Percentiles rank a stretch among this genome's conserved stretches.
These are phyloP conservation scores for Fusarium coffeatum DNA, from an alignment of 2,329 filamentous ascomycete species.

Conservation along the genomic window DNA sequence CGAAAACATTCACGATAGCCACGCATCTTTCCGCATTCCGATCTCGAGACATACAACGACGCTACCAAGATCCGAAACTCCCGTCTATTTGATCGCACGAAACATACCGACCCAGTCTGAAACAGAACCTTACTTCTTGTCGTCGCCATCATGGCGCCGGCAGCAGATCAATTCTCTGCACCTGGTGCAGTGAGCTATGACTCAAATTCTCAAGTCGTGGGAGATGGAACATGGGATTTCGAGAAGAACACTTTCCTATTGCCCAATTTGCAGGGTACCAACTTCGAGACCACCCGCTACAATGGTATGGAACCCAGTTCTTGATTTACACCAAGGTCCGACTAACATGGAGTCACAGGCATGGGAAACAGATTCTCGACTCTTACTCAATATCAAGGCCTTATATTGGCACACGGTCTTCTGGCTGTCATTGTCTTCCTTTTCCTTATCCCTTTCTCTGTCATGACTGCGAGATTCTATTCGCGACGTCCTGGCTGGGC, in stretches of 20 bases:
- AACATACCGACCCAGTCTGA: constrained; percentile 34
- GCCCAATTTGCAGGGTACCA: constrained; percentile 79
- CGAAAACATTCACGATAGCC: constrained; percentile 13
- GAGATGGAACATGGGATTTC: constrained; percentile 87
- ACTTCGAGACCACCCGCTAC: constrained; percentile 85
- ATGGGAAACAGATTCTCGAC: constrained; percentile 85
- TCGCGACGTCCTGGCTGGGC: constrained; percentile 69
- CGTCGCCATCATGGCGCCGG: constrained; percentile 69
- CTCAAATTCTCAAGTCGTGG: constrained; percentile 79
- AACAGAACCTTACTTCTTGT: constrained; percentile 43
- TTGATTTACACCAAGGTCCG: background rate
- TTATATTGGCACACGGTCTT: constrained; percentile 78
- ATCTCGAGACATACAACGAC: constrained; percentile 18
- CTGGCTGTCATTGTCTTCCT: constrained; percentile 80
- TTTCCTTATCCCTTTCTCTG: constrained; percentile 77
- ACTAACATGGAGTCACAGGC: constrained; percentile 60
- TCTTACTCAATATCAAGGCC: constrained; percentile 74
- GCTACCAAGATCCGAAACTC: background rate
- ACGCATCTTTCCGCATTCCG: constrained; percentile 31
- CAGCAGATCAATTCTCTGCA: constrained; percentile 70
- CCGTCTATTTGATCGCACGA: constrained; percentile 5
- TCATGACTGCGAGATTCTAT: constrained; percentile 80
- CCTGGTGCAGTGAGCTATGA: constrained; percentile 79
- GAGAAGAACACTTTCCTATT: constrained; percentile 80
- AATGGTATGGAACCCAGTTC: constrained; percentile 69